Evolutionary conservation across 2,329 filamentous ascomycete genomes (phyloP), one percentile per base, ranked within the genome.

Genomic region (Triangularia setosa): DNA sequence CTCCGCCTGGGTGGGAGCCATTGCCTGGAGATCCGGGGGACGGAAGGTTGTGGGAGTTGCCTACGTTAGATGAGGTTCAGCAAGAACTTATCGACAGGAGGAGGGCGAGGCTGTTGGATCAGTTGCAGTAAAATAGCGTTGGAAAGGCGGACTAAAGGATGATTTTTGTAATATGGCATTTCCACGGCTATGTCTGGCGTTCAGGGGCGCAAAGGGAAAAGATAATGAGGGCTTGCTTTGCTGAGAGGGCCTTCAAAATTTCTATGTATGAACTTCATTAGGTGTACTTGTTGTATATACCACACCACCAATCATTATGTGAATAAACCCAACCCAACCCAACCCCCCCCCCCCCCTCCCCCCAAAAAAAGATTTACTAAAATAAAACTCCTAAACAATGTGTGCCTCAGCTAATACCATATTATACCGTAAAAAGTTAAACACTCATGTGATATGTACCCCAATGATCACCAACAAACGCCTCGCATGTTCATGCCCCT

Each of bases 11-110:
- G 12, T 98, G 94, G 93, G 88, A 95, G 72, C 84, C 92, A 40
- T 79, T 99, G 70, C 95, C 95, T 0, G 95, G 94, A 0, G 93
- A 97, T 77, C 81, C 82, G 2, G 93, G 93, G 1, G 93, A 97
- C 75, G 94, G 94, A 0, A 81, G 88, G 40, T 84, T 82, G 56
- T 97, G 94, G 94, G 86, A 86, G 67, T 77, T 98, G 72, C 95
- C 95, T 8, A 93, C 90, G 4, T 78, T 92, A 63, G 92, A 96
- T 21, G 92, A 98, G 75, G 94, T 98, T n/a, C 92, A 97, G 77
- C 87, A 93, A 73, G 95, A 98, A 77, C 79, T 99, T 70, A 84
- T 99, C 62, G 93, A 97, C 69, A 84, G 94, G 78, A 86, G 93
- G 77, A 87, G 92, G 75, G 85, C 89, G 77, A 92, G 89, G 75